These are phyloP conservation scores for Dactylellina sp. DNA, from an alignment of 2,329 filamentous ascomycete genomes.

Conservation along the genomic window DNA sequence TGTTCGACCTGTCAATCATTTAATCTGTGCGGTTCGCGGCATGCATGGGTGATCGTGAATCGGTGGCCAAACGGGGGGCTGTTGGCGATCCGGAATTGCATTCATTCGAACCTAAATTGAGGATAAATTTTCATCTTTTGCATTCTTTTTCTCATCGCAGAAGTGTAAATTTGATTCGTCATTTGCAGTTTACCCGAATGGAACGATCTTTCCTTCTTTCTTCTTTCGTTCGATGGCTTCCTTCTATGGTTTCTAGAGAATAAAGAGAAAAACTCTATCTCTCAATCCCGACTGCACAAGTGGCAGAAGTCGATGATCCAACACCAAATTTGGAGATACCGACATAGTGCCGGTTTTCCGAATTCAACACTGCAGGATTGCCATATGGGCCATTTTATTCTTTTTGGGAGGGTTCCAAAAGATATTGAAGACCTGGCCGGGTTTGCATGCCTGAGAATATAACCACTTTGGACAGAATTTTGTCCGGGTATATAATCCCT, in stretches of 20 bases:
- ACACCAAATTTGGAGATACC: constrained; percentile 9
- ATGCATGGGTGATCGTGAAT: neutral
- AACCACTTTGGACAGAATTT: neutral
- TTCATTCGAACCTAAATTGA: constrained; percentile 13
- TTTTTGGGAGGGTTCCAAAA: neutral
- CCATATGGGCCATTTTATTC: too few relatives aligned
- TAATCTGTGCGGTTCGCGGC: too few relatives aligned
- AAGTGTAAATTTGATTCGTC: neutral
- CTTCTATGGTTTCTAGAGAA: too few relatives aligned
- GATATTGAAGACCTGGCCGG: neutral
- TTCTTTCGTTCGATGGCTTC: constrained; percentile 1
- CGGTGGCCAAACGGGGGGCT: neutral
- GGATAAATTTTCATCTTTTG: neutral
- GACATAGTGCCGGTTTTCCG: constrained; percentile 46
- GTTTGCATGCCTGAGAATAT: neutral
- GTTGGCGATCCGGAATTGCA: constrained; percentile 18
- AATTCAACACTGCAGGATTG: neutral
- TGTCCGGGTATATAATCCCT: too few relatives aligned
- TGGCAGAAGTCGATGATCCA: constrained; percentile 32
- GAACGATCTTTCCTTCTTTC: neutral
- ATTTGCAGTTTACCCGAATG: constrained; percentile 5
- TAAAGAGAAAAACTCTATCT: neutral
- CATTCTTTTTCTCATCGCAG: too few relatives aligned
- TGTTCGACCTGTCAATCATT: too few relatives aligned
- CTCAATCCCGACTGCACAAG: constrained; percentile 4